Percentiles rank a stretch among this genome's conserved stretches.
Evolutionary conservation across 768 basidiomycete genomes (phyloP).

Genomic region (Lactifluus piperatus): DNA sequence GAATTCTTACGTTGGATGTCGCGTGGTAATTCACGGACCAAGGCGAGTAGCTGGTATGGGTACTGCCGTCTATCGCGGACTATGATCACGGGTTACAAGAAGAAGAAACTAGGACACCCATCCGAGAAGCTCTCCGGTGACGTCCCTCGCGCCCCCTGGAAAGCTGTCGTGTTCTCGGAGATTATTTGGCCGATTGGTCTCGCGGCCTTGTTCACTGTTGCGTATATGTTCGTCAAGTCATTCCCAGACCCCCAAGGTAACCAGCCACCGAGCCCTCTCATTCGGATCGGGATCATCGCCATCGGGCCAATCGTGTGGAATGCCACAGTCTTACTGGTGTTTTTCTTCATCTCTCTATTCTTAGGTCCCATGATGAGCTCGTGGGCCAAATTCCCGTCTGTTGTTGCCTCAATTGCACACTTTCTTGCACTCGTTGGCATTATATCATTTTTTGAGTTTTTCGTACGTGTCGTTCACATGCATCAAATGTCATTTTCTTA

Average conservation of each 20-base stretch:
- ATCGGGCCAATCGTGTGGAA: conserved; percentile 96
- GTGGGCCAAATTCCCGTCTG: conserved; percentile 81
- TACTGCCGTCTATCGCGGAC: conserved; percentile 97
- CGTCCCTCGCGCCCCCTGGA: conserved; percentile 86
- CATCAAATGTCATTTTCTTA: conserved; percentile 11
- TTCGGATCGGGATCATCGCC: conserved; percentile 82
- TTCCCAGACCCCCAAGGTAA: conserved; percentile 62
- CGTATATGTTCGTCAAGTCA: conserved; percentile 91
- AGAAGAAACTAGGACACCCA: conserved; percentile 95
- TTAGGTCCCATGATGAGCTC: conserved; percentile 82
- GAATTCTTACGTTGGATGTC: conserved; percentile 99
- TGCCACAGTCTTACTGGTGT: conserved; percentile 68
- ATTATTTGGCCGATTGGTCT: conserved; percentile 72
- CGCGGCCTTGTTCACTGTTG: conserved; percentile 70
- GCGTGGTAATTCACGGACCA: conserved; percentile 91
- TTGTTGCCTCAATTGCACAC: conserved; percentile 92
- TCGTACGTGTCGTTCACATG: conserved; percentile 47
- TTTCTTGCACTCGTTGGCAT: conserved; percentile 71
- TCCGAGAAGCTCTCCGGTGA: conserved; percentile 96
- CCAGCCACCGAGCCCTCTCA: conserved; percentile 69
- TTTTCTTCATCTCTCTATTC: conserved; percentile 92
- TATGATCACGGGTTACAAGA: conserved; percentile 98
- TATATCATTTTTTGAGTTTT: conserved; percentile 91
- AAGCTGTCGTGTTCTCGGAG: conserved; percentile 74
- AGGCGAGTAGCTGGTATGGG: conserved; percentile 98